phyloP scores from a whole-genome alignment of 257 asterid genomes.

The Striga asiatica region DNA sequence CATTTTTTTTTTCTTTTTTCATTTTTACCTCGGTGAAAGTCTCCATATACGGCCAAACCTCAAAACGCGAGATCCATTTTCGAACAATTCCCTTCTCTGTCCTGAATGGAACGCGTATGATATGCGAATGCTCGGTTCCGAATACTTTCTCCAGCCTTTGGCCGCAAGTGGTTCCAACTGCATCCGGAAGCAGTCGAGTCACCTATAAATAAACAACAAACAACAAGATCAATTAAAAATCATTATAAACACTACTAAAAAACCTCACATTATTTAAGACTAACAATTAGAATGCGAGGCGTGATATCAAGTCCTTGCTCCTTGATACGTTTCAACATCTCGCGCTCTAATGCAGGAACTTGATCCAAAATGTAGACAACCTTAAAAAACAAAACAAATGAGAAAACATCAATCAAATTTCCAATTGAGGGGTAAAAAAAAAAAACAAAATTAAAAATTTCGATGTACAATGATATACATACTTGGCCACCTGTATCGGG shows the following conservation, averaged over 20 bases:
- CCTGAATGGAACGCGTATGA: conserved; percentile 91
- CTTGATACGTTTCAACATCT: conserved; percentile 88
- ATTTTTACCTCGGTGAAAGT: conserved; percentile 70
- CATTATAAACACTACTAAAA: not conserved
- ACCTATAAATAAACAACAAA: conserved; percentile 50
- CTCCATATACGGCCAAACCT: conserved; percentile 99
- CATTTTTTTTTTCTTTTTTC: not conserved
- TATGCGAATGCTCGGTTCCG: conserved; percentile 83
- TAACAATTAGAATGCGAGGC: conserved; percentile 82
- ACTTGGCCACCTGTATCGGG: conserved; percentile 99
- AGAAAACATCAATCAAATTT: not conserved
- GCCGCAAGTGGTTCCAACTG: conserved; percentile 93
- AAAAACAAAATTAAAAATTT: not conserved
- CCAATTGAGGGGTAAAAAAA: not conserved
- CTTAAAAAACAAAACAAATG: conserved; percentile 22
- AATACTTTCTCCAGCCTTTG: conserved; percentile 82
- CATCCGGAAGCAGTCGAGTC: conserved; percentile 93
- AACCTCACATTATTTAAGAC: conserved; percentile 7
- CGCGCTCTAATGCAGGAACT: conserved; percentile 94
- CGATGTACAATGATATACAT: not conserved
- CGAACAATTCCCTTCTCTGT: conserved; percentile 80
- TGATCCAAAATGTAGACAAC: conserved; percentile 98
- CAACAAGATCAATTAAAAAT: not conserved
- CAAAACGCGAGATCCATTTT: conserved; percentile 96
- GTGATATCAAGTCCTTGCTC: conserved; percentile 93